phyloP scores from a whole-genome alignment of 2,329 filamentous ascomycete species.

The Colletotrichum tabaci region DNA sequence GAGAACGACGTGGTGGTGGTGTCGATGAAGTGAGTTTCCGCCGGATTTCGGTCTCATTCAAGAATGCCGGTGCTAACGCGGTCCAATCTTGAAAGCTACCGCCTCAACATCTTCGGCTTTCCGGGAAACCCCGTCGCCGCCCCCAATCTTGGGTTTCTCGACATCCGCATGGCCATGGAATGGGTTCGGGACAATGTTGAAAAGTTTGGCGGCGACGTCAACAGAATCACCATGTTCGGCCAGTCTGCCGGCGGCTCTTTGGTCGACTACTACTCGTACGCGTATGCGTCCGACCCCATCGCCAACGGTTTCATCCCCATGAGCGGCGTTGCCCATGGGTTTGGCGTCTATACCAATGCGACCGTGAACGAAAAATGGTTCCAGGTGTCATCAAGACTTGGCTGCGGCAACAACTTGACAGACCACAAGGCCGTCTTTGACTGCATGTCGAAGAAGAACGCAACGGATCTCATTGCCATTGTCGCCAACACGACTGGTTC shows the following conservation, averaged over 20 bases:
- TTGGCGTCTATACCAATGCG: slow-evolving; percentile 47
- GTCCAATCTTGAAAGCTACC: slow-evolving; percentile 50
- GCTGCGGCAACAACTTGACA: slow-evolving; percentile 47
- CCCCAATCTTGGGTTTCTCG: slow-evolving; percentile 43
- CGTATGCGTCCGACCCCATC: slow-evolving; percentile 65
- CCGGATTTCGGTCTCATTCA: background rate
- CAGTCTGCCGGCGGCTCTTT: slow-evolving; percentile 49
- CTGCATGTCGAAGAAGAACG: slow-evolving; percentile 34
- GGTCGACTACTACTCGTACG: slow-evolving; percentile 65
- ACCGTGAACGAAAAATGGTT: slow-evolving; percentile 33
- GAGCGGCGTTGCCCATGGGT: slow-evolving; percentile 52
- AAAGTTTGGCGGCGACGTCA: slow-evolving; percentile 43
- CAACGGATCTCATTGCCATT: slow-evolving; percentile 21
- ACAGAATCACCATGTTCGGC: slow-evolving; percentile 48
- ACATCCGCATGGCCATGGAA: slow-evolving; percentile 44
- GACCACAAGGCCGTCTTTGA: slow-evolving; percentile 45
- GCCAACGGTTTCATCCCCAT: slow-evolving; percentile 61
- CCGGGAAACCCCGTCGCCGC: slow-evolving; percentile 46
- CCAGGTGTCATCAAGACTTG: slow-evolving; percentile 45
- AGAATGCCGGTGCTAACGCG: slow-evolving; percentile 8
- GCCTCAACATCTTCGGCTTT: slow-evolving; percentile 60
- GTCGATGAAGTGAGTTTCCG: slow-evolving; percentile 55
- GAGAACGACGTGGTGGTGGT: slow-evolving; percentile 62
- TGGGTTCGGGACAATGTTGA: slow-evolving; percentile 45
- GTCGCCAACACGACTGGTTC: background rate